Evolutionary conservation across 345 rosid genomes (phyloP).

Genomic region (Populus deltoides): DNA sequence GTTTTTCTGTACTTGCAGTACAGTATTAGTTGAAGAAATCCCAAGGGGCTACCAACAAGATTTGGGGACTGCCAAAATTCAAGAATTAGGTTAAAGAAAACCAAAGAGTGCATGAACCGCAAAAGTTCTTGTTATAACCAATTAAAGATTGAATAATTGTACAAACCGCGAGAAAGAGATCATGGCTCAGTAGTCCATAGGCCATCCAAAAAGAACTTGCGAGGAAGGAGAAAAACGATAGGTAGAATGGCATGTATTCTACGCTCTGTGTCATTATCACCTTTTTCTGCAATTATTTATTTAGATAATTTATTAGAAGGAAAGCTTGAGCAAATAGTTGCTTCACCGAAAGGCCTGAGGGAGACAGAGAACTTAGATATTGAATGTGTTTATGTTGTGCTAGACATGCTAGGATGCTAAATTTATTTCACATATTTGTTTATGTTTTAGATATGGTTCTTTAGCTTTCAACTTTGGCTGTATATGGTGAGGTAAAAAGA

Average conservation of each 20-base stretch:
- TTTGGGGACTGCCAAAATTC: conserved; percentile 58
- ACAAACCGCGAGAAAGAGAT: conserved; percentile 75
- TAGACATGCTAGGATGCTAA: background rate
- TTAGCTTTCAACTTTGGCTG: background rate
- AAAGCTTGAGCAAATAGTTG: background rate
- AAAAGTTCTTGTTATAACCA: background rate
- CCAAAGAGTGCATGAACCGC: background rate
- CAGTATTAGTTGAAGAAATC: conserved; percentile 61
- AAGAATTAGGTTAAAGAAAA: background rate
- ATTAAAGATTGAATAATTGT: background rate
- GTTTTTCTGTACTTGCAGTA: conserved; percentile 61
- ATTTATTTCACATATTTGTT: background rate
- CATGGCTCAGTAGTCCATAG: conserved; percentile 69
- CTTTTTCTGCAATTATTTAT: conserved; percentile 48
- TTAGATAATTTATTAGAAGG: background rate
- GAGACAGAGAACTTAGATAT: background rate
- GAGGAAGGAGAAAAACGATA: conserved; percentile 75
- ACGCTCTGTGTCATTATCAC: conserved; percentile 75
- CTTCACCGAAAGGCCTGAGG: background rate
- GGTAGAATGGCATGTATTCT: conserved; percentile 89
- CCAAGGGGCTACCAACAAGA: conserved; percentile 64
- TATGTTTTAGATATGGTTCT: background rate
- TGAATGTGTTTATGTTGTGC: background rate
- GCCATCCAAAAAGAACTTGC: conserved; percentile 71
- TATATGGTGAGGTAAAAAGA: background rate